These are phyloP conservation scores for Bacidia gigantensis DNA, from an alignment of 495 filamentous ascomycete genomes.

Conservation along the genomic window DNA sequence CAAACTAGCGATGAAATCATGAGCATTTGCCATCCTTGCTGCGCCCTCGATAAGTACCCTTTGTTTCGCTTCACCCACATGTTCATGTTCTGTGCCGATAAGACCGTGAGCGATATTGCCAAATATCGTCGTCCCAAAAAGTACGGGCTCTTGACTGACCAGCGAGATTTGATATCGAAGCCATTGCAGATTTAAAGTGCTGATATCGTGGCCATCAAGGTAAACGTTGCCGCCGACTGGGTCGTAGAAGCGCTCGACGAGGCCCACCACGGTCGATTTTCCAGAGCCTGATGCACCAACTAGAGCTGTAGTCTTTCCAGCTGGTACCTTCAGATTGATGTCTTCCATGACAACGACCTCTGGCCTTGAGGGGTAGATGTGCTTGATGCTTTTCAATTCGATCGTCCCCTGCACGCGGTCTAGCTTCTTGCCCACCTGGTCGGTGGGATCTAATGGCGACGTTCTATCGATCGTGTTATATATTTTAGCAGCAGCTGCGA, in stretches of 20 bases:
- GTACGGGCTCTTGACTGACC: slow-evolving; percentile 72
- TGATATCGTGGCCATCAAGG: slow-evolving; percentile 74
- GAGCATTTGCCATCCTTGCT: slow-evolving; percentile 81
- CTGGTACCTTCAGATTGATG: slow-evolving; percentile 62
- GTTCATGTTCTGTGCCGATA: slow-evolving; percentile 68
- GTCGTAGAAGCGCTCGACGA: slow-evolving; percentile 88
- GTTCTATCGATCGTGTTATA: slow-evolving; percentile 78
- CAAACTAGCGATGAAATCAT: slow-evolving; percentile 73
- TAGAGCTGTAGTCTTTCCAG: slow-evolving; percentile 77
- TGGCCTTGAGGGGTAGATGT: slow-evolving; percentile 85
- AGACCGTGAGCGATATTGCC: slow-evolving; percentile 78
- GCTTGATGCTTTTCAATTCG: slow-evolving; percentile 71
- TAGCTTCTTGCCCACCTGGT: slow-evolving; percentile 53
- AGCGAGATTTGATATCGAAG: slow-evolving; percentile 81
- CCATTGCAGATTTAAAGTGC: slow-evolving; percentile 75
- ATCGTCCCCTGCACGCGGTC: slow-evolving; percentile 63
- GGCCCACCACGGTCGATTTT: slow-evolving; percentile 83
- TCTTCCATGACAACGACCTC: slow-evolving; percentile 78
- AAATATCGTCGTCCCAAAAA: slow-evolving; percentile 78
- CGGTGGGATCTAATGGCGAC: slow-evolving; percentile 76
- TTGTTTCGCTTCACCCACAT: slow-evolving; percentile 48
- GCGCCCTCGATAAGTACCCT: slow-evolving; percentile 61
- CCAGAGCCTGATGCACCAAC: slow-evolving; percentile 80
- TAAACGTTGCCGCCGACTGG: slow-evolving; percentile 67
- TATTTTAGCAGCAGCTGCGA: slow-evolving; percentile 81